Conservation (phyloP, 768 basidiomycete genomes). For the Suillus brevipes region DNA sequence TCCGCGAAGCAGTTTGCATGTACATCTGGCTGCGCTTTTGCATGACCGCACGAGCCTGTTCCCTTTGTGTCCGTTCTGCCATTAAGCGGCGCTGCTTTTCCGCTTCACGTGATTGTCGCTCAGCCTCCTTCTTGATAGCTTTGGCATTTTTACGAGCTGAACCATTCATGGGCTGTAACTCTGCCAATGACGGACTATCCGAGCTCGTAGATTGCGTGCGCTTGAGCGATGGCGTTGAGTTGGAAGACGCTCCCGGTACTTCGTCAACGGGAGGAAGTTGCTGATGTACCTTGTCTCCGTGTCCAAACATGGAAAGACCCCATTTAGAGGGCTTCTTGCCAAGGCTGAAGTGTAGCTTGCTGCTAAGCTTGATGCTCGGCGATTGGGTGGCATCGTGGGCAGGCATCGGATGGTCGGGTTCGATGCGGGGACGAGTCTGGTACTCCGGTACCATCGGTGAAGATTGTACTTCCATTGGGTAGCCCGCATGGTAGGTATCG, state of each 20-base stretch:
- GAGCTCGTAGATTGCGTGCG: slow-evolving; percentile 78
- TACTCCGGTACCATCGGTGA: slow-evolving; percentile 56
- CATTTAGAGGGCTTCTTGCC: slow-evolving; percentile 71
- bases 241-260: slow-evolving; percentile 44
- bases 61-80: slow-evolving; percentile 71
- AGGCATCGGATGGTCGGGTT: slow-evolving; percentile 37
- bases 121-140: slow-evolving; percentile 79
- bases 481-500: slow-evolving; percentile 40
- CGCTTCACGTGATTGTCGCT: slow-evolving; percentile 74
- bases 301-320: slow-evolving; percentile 69
- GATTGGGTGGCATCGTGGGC: slow-evolving; percentile 40
- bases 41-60: slow-evolving; percentile 92
- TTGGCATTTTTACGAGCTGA: slow-evolving; percentile 59
- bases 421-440: slow-evolving; percentile 42
- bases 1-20: slow-evolving; percentile 49
- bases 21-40: slow-evolving; percentile 81
- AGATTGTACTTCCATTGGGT: slow-evolving; percentile 50
- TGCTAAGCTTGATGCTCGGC: slow-evolving; percentile 54
- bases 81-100: slow-evolving; percentile 82
- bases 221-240: slow-evolving; percentile 67
- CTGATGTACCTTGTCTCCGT: slow-evolving; percentile 66
- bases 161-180: slow-evolving; percentile 47
- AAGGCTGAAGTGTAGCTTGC: slow-evolving; percentile 59
- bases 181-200: slow-evolving; percentile 65
- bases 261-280: slow-evolving; percentile 75